Base-by-base conservation (phyloP, 2,329 filamentous ascomycete genomes). In the Ophiognomonia clavigignenti-juglandacearum region DNA sequence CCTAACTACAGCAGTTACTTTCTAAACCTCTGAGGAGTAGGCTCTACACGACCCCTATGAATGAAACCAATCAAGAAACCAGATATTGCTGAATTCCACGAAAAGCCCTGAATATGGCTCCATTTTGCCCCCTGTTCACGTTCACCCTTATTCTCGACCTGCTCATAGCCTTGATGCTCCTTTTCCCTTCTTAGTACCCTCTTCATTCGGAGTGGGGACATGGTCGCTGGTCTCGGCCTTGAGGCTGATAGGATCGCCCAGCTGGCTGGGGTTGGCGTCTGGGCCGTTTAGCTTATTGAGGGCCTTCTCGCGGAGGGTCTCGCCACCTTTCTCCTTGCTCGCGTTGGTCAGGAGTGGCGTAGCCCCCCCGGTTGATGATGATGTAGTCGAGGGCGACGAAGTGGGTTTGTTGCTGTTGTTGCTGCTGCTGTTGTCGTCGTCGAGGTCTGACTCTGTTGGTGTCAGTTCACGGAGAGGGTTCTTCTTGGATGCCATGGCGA, bases 201-300 rank as follows among this genome's bases (percentile, higher is more conserved):
- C 48, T 18, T 51, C 48, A 23, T 37, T 43, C 35, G 44, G 40
- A 31, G 48, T 22, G 36, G 48, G 48, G 24, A 44, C 45, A 51
- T 51, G 39, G 35, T 29, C 18, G 20, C 39, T 51, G 16, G 46
- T 35, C 36, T 51, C 48, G 3, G 48, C 48, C 24, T 50, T 52
- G 26, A 52, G 41, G 16, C 50, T 52, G 46, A 50, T 36, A 1
- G 50, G 50, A 31, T 52, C 50, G 35, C 47, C 50, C 11, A 52
- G 46, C 35, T 46, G 46, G 11, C 37, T 43, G n/a, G 50, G 50
- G 31, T 52, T 52, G 18, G 50, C 50, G 31, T 36, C 36, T 4
- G 43, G 34, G 6, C 47, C 50, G 43, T 52, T 40, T 8, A 50
- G 20, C 20, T 40, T 50, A 27, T 47, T 52, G 43, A 39, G 27